Conservation (phyloP, 2,329 filamentous ascomycete species). For the Colletotrichum cordylinicola region DNA sequence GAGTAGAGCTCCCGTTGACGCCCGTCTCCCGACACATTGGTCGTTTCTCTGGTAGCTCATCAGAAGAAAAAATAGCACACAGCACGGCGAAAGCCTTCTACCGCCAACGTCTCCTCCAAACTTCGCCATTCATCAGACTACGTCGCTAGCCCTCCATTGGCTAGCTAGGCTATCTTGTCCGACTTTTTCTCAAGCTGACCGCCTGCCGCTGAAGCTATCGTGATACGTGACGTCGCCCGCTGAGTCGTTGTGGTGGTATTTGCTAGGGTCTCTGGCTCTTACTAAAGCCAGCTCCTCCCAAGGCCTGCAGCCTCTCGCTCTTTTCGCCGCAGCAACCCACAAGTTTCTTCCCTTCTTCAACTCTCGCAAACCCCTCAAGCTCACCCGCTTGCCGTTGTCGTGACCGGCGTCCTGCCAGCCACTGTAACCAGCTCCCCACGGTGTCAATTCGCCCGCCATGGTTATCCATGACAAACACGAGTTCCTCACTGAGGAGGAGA, state of each 20-base stretch:
- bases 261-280: conserved; percentile 19
- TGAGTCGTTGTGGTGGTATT: conserved; percentile 11
- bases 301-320: conserved; percentile 2
- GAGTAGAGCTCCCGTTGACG: conserved; percentile 5
- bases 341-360: background rate
- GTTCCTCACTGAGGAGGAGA: conserved; percentile 89
- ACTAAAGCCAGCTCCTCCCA: conserved; percentile 17
- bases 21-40: background rate
- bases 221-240: conserved; percentile 20
- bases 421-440: background rate
- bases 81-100: background rate
- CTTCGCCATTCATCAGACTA: background rate
- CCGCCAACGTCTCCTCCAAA: background rate
- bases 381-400: background rate
- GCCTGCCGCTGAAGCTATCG: conserved; percentile 14
- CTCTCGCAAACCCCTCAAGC: conserved; percentile 4
- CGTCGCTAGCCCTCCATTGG: background rate
- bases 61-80: background rate
- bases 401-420: background rate
- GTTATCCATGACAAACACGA: conserved; percentile 89
- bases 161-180: background rate
- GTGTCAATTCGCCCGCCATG: conserved; percentile 57
- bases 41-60: background rate
- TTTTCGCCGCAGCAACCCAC: conserved; percentile 13
- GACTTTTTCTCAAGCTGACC: background rate